Percentiles rank a stretch among this genome's conserved stretches.
Evolutionary conservation across 768 basidiomycete species (phyloP).

Genomic region (Cystobasidium tubakii): DNA sequence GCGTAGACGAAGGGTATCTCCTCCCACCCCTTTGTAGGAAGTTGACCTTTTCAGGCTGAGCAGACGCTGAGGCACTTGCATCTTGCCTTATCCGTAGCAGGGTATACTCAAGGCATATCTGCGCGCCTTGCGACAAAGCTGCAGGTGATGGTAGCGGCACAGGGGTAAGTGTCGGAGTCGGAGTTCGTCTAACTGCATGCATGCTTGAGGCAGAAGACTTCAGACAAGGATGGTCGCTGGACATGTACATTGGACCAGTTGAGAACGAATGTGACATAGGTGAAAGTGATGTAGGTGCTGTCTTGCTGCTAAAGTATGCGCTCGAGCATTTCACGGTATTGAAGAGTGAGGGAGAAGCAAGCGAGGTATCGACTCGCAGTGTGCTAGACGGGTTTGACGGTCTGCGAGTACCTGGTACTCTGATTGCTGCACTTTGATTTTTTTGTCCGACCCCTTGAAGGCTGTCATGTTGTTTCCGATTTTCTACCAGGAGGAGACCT

Average conservation of each 20-base stretch:
- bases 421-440: no score
- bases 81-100: not conserved
- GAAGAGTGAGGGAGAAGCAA: not conserved
- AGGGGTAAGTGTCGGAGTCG: not conserved
- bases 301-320: not conserved
- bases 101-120: constrained; percentile 10
- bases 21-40: not conserved
- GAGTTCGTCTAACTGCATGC: not conserved
- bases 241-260: not conserved
- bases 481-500: not conserved
- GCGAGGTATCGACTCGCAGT: not conserved
- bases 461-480: not conserved
- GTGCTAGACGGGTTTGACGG: not conserved
- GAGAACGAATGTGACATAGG: not conserved
- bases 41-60: constrained; percentile 5
- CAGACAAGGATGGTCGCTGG: no score
- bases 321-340: not conserved
- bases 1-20: not conserved
- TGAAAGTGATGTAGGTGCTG: not conserved
- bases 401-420: not conserved
- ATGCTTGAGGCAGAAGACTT: not conserved
- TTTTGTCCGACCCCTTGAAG: not conserved
- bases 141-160: not conserved
- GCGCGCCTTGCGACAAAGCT: constrained; percentile 7
- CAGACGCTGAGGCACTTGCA: not conserved